Conservation (phyloP, 495 filamentous ascomycete genomes). For the Corynascus novoguineensis region DNA sequence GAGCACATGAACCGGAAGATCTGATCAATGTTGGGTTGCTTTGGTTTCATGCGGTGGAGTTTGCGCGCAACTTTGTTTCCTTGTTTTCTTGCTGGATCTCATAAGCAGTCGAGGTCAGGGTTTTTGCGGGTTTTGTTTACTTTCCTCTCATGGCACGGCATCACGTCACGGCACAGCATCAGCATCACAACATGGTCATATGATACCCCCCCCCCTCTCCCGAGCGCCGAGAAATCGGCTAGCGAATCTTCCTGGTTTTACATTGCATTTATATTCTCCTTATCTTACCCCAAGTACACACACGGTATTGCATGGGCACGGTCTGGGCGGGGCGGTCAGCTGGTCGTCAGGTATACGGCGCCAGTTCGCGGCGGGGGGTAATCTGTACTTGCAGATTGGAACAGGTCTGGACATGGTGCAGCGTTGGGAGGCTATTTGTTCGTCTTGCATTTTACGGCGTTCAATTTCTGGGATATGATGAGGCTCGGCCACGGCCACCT, state of each 20-base stretch:
- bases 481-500: too few relatives aligned
- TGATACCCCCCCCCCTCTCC: too few relatives aligned
- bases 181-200: constrained; percentile 13
- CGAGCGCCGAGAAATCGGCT: constrained; percentile 1
- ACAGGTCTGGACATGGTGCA: background rate
- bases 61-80: constrained; percentile 1
- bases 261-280: background rate
- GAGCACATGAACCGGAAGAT: constrained; percentile 36
- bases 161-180: constrained; percentile 11
- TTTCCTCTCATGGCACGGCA: background rate
- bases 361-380: background rate
- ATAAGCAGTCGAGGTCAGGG: background rate
- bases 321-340: background rate
- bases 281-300: background rate
- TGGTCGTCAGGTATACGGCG: background rate
- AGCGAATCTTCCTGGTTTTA: background rate
- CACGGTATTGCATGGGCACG: constrained; percentile 10
- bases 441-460: background rate
- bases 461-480: background rate
- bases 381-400: constrained; percentile 5
- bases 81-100: background rate
- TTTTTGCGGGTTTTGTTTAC: background rate
- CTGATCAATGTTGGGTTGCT: background rate
- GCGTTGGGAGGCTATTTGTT: background rate
- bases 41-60: background rate